Conservation (phyloP, 805 yeast species). For the Starmerella asiatica region DNA sequence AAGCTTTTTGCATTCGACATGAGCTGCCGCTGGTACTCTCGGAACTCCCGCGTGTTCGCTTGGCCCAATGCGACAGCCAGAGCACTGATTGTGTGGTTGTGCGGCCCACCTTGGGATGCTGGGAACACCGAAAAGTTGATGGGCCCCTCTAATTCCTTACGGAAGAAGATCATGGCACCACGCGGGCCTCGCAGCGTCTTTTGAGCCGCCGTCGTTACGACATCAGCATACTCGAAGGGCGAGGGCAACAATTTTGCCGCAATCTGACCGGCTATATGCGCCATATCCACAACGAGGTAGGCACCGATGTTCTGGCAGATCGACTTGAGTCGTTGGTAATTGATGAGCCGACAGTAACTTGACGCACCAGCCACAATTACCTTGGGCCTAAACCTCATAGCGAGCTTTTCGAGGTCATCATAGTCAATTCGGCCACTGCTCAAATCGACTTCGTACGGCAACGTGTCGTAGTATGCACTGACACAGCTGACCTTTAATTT, state of each 20-base stretch:
- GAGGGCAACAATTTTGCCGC: constrained; percentile 91
- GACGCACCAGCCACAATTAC: constrained; percentile 95
- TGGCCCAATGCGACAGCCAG: constrained; percentile 93
- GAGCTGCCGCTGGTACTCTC: constrained; percentile 76
- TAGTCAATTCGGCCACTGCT: constrained; percentile 91
- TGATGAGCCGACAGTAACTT: constrained; percentile 91
- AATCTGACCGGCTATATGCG: constrained; percentile 91
- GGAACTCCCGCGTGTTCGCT: constrained; percentile 80
- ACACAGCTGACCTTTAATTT: constrained; percentile 86
- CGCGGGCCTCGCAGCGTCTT: constrained; percentile 98
- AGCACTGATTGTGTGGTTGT: constrained; percentile 96
- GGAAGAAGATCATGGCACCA: constrained; percentile 98
- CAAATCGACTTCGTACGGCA: constrained; percentile 91
- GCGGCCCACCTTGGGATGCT: constrained; percentile 99
- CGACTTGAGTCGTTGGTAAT: constrained; percentile 86
- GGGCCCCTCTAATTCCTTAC: constrained; percentile 87
- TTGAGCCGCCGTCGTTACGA: constrained; percentile 97
- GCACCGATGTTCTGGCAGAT: constrained; percentile 96
- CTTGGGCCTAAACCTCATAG: constrained; percentile 85
- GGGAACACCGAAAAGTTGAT: constrained; percentile 98
- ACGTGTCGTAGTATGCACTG: constrained; percentile 91
- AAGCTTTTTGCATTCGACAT: constrained; percentile 73
- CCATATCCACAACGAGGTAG: constrained; percentile 92
- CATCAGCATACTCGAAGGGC: constrained; percentile 93
- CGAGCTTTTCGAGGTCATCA: constrained; percentile 83